Evolutionary conservation across 805 yeast species (phyloP), one percentile per base, ranked within the genome.

Genomic region (Yamadazyma phyllophila): DNA sequence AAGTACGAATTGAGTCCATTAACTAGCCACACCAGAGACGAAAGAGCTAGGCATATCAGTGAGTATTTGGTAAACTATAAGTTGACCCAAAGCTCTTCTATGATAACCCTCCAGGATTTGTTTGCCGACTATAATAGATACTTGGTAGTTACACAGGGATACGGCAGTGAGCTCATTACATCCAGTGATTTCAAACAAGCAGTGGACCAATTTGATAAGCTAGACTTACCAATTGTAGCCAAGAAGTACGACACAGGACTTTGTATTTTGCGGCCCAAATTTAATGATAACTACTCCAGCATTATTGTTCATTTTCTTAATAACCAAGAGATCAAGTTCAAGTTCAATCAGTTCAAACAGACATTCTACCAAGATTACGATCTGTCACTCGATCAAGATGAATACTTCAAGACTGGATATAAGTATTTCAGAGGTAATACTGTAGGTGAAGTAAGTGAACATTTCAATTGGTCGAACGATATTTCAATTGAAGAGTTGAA

Each of bases 21-120:
- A 51, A 53, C 65, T 47, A 67, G 68, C 60, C 50, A 62, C 50
- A 67, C 63, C 46, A 55, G 50, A 1, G 80, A 81, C 47, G 96
- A 89, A 56, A 66, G 89, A 13, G 79, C 97, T 0, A 74, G 96
- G 43, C 91, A 88, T 56, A 59, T 92, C 2, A 82, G 88, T 34
- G 96, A 87, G 54, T 90, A 81, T 61, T 67, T 87, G 50, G 56
- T 57, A 6, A 63, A 49, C 32, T 57, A 50, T 36, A 63, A 59
- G 44, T 57, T 71, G 36, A 61, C 65, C 2, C 59, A 54, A 36
- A 41, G 49, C 4, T 62, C 71, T 3, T 61, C 74, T 5, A 71
- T 71, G 67, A 60, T 68, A 20, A 67, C 77, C 3, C 47, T 62
- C 1, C 75, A 67, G 47, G 77, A 71, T 45, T 51, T 66, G n/a